Evolutionary conservation across 164 flowering plant species (phyloP), one percentile per base, ranked within the genome.

Genomic region (Magnolia changhungtana): DNA sequence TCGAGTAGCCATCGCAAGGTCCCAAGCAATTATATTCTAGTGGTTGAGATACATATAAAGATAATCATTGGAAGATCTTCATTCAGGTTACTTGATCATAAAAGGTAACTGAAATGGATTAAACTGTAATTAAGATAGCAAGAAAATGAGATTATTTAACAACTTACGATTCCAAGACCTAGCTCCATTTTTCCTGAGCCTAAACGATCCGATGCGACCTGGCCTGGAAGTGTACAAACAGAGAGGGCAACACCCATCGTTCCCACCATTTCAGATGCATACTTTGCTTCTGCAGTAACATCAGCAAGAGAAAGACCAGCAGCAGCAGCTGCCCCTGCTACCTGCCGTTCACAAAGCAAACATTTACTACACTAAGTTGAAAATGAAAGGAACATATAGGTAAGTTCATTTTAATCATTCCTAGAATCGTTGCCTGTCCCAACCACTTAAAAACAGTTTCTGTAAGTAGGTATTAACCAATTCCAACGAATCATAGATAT

Each of bases 211-310:
- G 97, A 83, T 49, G 94, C 84, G 29, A 88, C 87, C 82, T 85
- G 96, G 77, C 98, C 98, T 69, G 99, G 97, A 76, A 89, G 80
- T 29, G 98, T 92, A 85, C 98, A 93, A 76, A 89, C 92, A 78
- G 98, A 92, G 72, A 93, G 83, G 51, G 98, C 99, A 82, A 96
- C 98, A 74, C 95, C 97, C 99, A 96, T 91, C 75, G 99, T 96
- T 69, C 98, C 99, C 78, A 93, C 90, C 83, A 89, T 79, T 82
- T 93, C 96, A 74, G 96, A 87, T 83, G 97, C 99, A 79, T 74
- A 84, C 80, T 86, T 90, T 80, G 99, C 99, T 86, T 96, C 98
- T 73, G 90, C 88, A 71, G 96, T 86, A 78, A 93, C 97, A 70
- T 88, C 94, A 75, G 79, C 83, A 82, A 96, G 97, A 74, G 94